These are phyloP conservation scores for Cyclospora cayetanensis DNA, from an alignment of 169 alveolate genomes.

Conservation along the genomic window DNA sequence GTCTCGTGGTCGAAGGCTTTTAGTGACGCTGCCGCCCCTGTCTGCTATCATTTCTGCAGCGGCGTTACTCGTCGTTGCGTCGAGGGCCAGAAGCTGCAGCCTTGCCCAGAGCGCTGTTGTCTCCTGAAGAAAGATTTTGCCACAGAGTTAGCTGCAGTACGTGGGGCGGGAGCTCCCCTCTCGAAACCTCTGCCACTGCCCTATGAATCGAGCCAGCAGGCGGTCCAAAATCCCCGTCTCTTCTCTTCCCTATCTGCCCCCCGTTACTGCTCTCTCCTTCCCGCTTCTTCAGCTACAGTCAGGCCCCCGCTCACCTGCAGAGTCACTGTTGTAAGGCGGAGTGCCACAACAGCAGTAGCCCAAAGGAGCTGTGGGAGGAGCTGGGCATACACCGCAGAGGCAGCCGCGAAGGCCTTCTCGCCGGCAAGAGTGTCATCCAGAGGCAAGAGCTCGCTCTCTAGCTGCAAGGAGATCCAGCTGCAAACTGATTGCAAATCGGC, in stretches of 20 bases:
- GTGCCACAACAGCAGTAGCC: background rate
- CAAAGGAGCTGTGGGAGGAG: conserved; percentile 26
- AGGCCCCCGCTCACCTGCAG: background rate
- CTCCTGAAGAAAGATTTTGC: background rate
- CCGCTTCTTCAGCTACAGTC: too few relatives aligned
- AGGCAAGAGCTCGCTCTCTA: background rate
- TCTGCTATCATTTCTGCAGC: background rate
- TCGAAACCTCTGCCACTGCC: too few relatives aligned
- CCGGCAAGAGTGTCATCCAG: background rate
- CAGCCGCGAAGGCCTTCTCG: background rate
- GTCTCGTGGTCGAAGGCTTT: background rate
- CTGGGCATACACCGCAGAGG: conserved; percentile 25
- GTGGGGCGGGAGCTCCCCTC: too few relatives aligned
- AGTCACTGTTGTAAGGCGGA: background rate
- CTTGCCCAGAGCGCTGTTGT: conserved; percentile 32
- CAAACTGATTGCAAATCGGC: background rate
- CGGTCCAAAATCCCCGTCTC: too few relatives aligned
- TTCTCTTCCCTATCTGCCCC: too few relatives aligned
- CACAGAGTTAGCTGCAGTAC: too few relatives aligned
- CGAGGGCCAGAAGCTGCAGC: conserved; percentile 32
- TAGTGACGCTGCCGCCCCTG: background rate
- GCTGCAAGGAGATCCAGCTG: background rate
- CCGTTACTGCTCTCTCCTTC: too few relatives aligned
- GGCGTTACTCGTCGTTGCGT: conserved; percentile 19
- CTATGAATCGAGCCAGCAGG: too few relatives aligned